phyloP scores from a whole-genome alignment of 345 rosid species.

The Abelmoschus esculentus region DNA sequence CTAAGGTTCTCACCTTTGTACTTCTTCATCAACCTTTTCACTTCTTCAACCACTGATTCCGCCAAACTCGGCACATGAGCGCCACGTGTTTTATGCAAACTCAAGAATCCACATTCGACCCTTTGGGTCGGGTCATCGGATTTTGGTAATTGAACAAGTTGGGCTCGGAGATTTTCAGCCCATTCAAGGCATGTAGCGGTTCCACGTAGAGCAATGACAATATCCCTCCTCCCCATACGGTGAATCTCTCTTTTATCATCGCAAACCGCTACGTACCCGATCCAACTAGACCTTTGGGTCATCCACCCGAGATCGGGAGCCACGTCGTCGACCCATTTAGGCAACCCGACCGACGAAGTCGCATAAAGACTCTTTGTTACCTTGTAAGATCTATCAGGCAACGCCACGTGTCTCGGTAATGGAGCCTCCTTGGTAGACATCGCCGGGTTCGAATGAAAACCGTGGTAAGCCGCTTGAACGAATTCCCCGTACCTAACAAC shows the following conservation, averaged over 20 bases:
- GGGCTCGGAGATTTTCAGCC: constrained; percentile 79
- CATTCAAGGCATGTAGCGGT: constrained; percentile 90
- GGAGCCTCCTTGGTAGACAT: constrained; percentile 48
- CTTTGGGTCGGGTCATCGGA: constrained; percentile 34
- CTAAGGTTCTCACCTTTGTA: constrained; percentile 69
- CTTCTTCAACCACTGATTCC: constrained; percentile 45
- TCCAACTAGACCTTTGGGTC: constrained; percentile 92
- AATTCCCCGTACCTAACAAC: constrained; percentile 40
- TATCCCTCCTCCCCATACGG: constrained; percentile 90
- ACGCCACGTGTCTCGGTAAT: constrained; percentile 45
- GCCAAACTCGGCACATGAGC: constrained; percentile 50
- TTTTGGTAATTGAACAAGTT: constrained; percentile 31
- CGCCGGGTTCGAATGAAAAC: constrained; percentile 74
- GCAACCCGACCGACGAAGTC: constrained; percentile 77
- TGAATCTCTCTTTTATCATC: constrained; percentile 72
- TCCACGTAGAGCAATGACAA: constrained; percentile 81
- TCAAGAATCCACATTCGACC: constrained; percentile 80
- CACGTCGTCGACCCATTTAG: constrained; percentile 75
- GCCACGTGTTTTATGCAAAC: constrained; percentile 57
- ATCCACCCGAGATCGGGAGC: constrained; percentile 87
- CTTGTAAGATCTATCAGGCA: constrained; percentile 58
- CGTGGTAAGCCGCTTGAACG: constrained; percentile 37
- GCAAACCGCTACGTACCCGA: constrained; percentile 88
- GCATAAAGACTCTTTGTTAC: constrained; percentile 81
- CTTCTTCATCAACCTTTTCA: constrained; percentile 33